phyloP scores from a whole-genome alignment of 2,329 filamentous ascomycete genomes.

The Penicillium sp. region DNA sequence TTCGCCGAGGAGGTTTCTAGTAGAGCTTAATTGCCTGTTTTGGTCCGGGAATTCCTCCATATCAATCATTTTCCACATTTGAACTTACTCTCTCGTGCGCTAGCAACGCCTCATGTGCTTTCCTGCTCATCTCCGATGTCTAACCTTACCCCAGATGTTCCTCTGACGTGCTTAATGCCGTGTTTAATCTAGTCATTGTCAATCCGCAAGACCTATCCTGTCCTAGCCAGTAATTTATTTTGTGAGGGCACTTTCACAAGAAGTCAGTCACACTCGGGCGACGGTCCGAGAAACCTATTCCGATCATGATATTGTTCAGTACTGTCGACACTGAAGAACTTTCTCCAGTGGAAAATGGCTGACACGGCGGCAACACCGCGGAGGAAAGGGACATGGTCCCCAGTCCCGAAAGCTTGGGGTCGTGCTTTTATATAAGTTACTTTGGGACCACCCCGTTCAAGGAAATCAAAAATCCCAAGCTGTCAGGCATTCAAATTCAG shows the following conservation, averaged over 20 bases:
- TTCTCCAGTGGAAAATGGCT: neutral
- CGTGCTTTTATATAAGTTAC: neutral
- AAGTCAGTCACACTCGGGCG: neutral
- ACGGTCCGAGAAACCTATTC: neutral
- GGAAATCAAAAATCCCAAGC: neutral
- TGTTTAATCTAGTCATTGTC: neutral
- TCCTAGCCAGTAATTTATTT: neutral
- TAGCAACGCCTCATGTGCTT: neutral
- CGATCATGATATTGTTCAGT: neutral
- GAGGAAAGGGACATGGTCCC: neutral
- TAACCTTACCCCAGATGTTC: neutral
- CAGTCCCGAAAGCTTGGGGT: neutral
- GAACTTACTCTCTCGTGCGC: neutral
- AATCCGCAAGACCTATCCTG: neutral
- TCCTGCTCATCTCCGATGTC: neutral
- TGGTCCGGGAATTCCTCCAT: slow-evolving; percentile 8
- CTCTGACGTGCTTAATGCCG: neutral
- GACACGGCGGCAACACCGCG: neutral
- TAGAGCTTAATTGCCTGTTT: slow-evolving; percentile 5
- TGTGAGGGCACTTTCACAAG: neutral
- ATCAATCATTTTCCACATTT: neutral
- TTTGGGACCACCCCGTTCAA: neutral
- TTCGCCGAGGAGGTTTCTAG: neutral
- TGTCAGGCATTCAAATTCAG: neutral
- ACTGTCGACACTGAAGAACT: neutral